Evolutionary conservation across 805 yeast species (phyloP).

Genomic region (Suhomyces sp.): DNA sequence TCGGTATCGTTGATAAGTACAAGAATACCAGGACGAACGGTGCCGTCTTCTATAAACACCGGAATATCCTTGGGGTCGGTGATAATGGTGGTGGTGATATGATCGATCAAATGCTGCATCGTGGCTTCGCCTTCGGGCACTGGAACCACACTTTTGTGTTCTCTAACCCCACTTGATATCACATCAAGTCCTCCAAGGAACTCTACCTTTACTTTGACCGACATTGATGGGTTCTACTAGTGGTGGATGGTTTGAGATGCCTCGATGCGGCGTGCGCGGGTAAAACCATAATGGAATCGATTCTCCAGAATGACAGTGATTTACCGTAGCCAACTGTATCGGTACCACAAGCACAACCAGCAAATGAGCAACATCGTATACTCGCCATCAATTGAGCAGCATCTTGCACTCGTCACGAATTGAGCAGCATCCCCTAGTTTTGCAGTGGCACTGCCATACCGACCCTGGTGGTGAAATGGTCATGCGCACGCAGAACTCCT

Average conservation of each 20-base stretch:
- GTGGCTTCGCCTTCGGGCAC: conserved; percentile 43
- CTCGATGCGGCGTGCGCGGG: not conserved
- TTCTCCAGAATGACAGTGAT: too few relatives aligned
- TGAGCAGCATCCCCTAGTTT: too few relatives aligned
- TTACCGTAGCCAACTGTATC: too few relatives aligned
- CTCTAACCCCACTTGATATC: conserved; percentile 59
- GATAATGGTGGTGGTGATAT: conserved; percentile 54
- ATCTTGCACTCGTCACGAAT: too few relatives aligned
- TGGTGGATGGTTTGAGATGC: not conserved
- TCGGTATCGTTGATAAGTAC: conserved; percentile 92
- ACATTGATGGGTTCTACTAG: too few relatives aligned
- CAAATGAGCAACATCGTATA: too few relatives aligned
- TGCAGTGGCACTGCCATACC: too few relatives aligned
- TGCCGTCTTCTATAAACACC: conserved; percentile 77
- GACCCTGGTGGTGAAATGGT: too few relatives aligned
- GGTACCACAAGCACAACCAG: too few relatives aligned
- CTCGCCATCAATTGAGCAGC: too few relatives aligned
- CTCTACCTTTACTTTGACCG: conserved; percentile 40
- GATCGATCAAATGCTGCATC: conserved; percentile 53
- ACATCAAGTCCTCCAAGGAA: conserved; percentile 80
- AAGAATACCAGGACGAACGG: conserved; percentile 86
- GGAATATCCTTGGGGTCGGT: conserved; percentile 60
- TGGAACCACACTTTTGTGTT: conserved; percentile 45
- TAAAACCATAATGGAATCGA: not conserved
- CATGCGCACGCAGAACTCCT: too few relatives aligned